Conservation (phyloP, 164 flowering plant genomes). For the Cinnamomum chago region DNA sequence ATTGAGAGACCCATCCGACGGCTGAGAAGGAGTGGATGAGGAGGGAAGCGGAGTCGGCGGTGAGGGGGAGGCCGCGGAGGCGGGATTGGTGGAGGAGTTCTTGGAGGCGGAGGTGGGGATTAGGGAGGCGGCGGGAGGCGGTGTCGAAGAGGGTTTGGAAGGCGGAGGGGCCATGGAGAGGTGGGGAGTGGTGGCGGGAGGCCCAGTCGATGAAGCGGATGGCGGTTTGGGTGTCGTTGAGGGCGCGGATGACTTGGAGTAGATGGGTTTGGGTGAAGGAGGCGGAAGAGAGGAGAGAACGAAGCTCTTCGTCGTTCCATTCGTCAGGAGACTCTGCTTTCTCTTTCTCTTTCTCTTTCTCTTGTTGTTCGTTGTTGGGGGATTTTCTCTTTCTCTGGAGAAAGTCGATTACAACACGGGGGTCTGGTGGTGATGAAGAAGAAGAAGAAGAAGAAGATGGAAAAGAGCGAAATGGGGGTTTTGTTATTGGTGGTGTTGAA, state of each 20-base stretch:
- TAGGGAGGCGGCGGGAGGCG: conserved; percentile 29
- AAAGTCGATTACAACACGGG: not conserved
- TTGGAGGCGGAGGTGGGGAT: conserved; percentile 22
- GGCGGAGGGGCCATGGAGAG: conserved; percentile 24
- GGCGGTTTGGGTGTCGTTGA: conserved; percentile 34
- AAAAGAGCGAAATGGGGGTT: not conserved
- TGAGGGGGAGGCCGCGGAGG: conserved; percentile 33
- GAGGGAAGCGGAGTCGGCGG: conserved; percentile 28
- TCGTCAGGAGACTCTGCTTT: not conserved
- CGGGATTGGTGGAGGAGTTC: conserved; percentile 32
- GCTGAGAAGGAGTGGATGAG: conserved; percentile 37
- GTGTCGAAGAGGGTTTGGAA: conserved; percentile 51
- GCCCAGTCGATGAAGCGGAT: conserved; percentile 41
- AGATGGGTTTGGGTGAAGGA: conserved; percentile 23
- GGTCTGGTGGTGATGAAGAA: not conserved
- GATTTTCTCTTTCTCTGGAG: not conserved
- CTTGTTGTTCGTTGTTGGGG: not conserved
- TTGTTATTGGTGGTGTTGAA: too few relatives aligned
- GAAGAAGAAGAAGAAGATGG: not conserved
- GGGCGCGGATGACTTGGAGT: conserved; percentile 28
- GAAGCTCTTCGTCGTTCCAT: conserved; percentile 14
- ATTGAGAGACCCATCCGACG: conserved; percentile 36
- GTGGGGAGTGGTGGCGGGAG: not conserved
- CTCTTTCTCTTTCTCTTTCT: not conserved
- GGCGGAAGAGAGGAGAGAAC: conserved; percentile 27